Evolutionary conservation across 352 stramenopile species (phyloP), one percentile per base, ranked within the genome.

Genomic region (Globisporangium mamillatum): DNA sequence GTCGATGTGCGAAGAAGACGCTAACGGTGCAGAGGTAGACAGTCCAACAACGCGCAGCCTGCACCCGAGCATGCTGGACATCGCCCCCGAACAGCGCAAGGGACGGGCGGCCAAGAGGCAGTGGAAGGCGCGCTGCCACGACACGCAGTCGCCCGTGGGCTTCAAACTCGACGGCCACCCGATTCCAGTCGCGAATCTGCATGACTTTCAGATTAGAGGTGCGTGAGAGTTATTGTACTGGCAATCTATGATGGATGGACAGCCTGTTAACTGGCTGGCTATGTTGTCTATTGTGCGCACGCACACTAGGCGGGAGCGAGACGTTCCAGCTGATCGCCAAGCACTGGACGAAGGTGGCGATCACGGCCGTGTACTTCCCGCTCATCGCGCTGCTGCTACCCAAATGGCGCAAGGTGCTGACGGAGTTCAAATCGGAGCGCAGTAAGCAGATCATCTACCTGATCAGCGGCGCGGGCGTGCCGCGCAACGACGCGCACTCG

Each of bases 391-490:
- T 96, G 66, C 74, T 99, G 38, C 64, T 99, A 60, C 95, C 93
- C 41, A 96, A 97, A 67, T 99, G 97, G 97, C 77, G 71, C 32
- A 77, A 90, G 41, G 84, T 93, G 67, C 78, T 95, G 0, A 68
- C 78, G 38, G 82, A 94, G 54, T 93, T 93, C 70, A 81, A 94
- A 74, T 93, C 85, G 20, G 71, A 88, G 57, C 70, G 73, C 65
- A 93, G 81, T 87, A 74, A 96, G 77, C 82, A 97, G 87, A 82
- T 99, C n/a, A 73, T 99, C 34, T 93, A 99, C 63, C 75, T 99
- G 25, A 98, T 99, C 44, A 98, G 87, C 67, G 97, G 97, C 20
- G 96, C 98, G 4, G 97, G 97, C 0, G 98, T 94, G 54, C 97
- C 97, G 10, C 88, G 97, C 58, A 98, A 99, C 74, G 90, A 91